Percentiles rank a stretch among this genome's conserved stretches.
Conservation (phyloP, 1,139 yeast species). For the Kluyveromyces sp. region DNA sequence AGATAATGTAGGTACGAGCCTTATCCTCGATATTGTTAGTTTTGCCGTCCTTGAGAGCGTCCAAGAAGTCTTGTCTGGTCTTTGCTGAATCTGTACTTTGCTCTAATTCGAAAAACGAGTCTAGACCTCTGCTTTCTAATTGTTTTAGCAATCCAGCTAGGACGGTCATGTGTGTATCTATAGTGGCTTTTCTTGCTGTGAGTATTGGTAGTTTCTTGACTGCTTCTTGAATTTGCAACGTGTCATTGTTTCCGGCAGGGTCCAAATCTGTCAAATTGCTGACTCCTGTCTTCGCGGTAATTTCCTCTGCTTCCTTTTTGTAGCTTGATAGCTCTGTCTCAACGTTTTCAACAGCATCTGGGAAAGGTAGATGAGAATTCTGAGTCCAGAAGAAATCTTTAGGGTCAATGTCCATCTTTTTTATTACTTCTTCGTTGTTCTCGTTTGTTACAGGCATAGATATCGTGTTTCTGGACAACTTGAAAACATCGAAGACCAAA, state of each 20-base stretch:
- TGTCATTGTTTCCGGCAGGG: conserved; percentile 55
- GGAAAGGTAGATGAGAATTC: conserved; percentile 85
- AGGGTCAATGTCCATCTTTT: conserved; percentile 74
- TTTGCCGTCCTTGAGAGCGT: conserved; percentile 41
- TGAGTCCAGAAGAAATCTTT: conserved; percentile 85
- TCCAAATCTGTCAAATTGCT: conserved; percentile 63
- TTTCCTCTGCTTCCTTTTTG: conserved; percentile 78
- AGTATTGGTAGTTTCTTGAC: conserved; percentile 88
- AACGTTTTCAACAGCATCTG: conserved; percentile 95
- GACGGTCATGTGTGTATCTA: conserved; percentile 96
- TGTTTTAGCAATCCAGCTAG: conserved; percentile 78
- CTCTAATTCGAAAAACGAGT: conserved; percentile 88
- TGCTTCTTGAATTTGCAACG: conserved; percentile 77
- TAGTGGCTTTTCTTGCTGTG: conserved; percentile 77
- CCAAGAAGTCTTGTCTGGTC: conserved; percentile 52
- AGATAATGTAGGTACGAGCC: conserved; percentile 76
- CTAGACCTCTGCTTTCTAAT: conserved; percentile 77
- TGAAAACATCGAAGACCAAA: conserved; percentile 87
- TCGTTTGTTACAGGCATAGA: conserved; percentile 44
- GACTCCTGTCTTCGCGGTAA: conserved; percentile 75
- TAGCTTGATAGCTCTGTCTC: conserved; percentile 75
- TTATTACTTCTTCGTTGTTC: conserved; percentile 36
- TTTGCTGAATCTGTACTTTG: conserved; percentile 64
- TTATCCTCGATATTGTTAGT: conserved; percentile 61
- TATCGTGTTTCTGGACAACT: conserved; percentile 70